phyloP scores from a whole-genome alignment of 805 yeast species.

The Candida stauntonica region DNA sequence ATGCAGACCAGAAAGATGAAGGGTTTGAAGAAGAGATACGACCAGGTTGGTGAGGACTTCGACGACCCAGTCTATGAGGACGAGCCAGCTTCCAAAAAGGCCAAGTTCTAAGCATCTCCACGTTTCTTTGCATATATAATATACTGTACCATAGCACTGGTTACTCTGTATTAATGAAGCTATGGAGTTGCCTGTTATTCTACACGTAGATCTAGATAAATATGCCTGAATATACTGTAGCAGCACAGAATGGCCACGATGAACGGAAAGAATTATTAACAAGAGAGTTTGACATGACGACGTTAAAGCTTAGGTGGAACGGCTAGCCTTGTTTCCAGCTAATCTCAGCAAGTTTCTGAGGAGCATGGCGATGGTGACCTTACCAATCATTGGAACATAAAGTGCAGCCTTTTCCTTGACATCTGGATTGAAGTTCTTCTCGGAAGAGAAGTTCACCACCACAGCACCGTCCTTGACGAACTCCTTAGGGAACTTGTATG shows the following conservation, averaged over 20 bases:
- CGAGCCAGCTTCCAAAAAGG: slow-evolving; percentile 33
- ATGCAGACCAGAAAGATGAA: slow-evolving; percentile 98
- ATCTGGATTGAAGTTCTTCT: slow-evolving; percentile 78
- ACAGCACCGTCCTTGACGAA: slow-evolving; percentile 83
- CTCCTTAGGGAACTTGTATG: slow-evolving; percentile 82
- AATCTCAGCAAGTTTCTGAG: slow-evolving; percentile 83
- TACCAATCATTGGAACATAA: slow-evolving; percentile 94
- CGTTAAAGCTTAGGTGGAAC: too few species aligned
- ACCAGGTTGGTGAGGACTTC: slow-evolving; percentile 52
- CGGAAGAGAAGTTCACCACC: slow-evolving; percentile 84
- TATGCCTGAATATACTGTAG: too few species aligned
- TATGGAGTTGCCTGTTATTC: not conserved
- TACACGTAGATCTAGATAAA: not conserved
- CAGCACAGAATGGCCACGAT: too few species aligned
- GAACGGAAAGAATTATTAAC: too few species aligned
- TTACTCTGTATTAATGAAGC: not conserved
- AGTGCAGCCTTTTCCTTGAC: slow-evolving; percentile 84
- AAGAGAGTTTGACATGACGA: too few species aligned
- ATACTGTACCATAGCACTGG: not conserved
- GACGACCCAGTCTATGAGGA: slow-evolving; percentile 47
- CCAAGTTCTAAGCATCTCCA: slow-evolving; percentile 12
- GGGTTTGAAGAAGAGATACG: slow-evolving; percentile 86
- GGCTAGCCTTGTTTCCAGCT: slow-evolving; percentile 59
- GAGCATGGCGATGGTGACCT: slow-evolving; percentile 93
- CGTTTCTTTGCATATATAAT: not conserved